A percentile compares a stretch with the other conserved stretches of the same genome.
phyloP scores from a whole-genome alignment of 2,329 filamentous ascomycete genomes.

The Sclerotinia spermophila region DNA sequence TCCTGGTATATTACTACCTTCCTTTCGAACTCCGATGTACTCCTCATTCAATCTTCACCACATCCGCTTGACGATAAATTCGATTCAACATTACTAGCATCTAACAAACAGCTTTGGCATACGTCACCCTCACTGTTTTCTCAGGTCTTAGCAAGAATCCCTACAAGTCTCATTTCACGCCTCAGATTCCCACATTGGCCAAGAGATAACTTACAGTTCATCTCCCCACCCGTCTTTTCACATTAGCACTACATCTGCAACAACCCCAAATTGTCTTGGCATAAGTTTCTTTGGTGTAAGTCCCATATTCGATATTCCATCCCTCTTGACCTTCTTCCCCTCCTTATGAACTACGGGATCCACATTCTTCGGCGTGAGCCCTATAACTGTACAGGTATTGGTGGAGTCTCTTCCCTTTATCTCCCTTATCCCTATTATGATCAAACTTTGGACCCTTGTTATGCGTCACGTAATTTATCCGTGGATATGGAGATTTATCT shows the following conservation, averaged over 20 bases:
- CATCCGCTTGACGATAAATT: background rate
- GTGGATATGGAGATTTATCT: background rate
- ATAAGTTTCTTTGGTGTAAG: background rate
- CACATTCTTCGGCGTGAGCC: background rate
- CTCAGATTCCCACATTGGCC: background rate
- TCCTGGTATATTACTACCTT: background rate
- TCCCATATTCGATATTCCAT: background rate
- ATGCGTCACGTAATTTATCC: conserved; percentile 1
- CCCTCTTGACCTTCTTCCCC: background rate
- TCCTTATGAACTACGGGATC: background rate
- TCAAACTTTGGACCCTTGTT: conserved; percentile 5
- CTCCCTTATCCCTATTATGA: conserved; percentile 1
- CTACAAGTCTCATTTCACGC: background rate
- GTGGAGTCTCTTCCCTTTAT: background rate
- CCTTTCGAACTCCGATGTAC: background rate
- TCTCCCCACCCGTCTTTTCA: background rate
- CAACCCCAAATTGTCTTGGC: background rate
- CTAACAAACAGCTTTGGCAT: background rate
- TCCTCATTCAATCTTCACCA: background rate
- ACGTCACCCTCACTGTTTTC: background rate
- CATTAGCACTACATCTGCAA: background rate
- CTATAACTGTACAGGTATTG: conserved; percentile 1
- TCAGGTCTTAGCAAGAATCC: background rate
- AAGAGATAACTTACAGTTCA: background rate
- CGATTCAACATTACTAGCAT: background rate